Evolutionary conservation across 2,329 filamentous ascomycete species (phyloP).

Genomic region (Penicillium sp.): DNA sequence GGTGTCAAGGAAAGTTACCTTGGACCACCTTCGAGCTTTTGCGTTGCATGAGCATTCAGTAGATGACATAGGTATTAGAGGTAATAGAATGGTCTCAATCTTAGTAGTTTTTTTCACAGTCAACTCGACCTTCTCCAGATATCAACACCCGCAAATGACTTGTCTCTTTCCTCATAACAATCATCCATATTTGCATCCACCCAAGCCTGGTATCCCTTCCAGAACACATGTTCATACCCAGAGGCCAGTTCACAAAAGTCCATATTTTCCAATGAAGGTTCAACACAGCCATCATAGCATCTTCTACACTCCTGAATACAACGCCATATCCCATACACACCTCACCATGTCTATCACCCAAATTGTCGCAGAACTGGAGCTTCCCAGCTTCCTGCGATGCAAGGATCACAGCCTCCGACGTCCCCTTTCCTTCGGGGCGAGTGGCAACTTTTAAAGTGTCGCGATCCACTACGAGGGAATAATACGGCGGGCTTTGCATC

Average conservation of each 20-base stretch:
- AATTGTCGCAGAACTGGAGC: not conserved
- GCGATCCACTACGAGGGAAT: not conserved
- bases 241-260: not conserved
- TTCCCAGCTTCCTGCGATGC: not conserved
- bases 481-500: not conserved
- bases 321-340: not conserved
- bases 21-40: constrained; percentile 46
- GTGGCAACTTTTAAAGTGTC: not conserved
- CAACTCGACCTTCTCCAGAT: not conserved
- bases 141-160: not conserved
- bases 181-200: not conserved
- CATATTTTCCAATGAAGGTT: not conserved
- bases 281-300: not conserved
- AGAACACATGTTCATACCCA: not conserved
- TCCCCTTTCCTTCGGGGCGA: not conserved
- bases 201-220: not conserved
- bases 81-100: not conserved
- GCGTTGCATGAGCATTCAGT: not conserved
- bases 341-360: not conserved
- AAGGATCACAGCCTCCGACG: not conserved
- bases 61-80: not conserved
- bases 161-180: not conserved
- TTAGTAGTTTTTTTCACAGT: not conserved
- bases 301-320: not conserved
- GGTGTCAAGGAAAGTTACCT: constrained; percentile 57